Evolutionary conservation across 2,329 filamentous ascomycete genomes (phyloP), one percentile per base, ranked within the genome.

Genomic region (Colletotrichum spaethianum): DNA sequence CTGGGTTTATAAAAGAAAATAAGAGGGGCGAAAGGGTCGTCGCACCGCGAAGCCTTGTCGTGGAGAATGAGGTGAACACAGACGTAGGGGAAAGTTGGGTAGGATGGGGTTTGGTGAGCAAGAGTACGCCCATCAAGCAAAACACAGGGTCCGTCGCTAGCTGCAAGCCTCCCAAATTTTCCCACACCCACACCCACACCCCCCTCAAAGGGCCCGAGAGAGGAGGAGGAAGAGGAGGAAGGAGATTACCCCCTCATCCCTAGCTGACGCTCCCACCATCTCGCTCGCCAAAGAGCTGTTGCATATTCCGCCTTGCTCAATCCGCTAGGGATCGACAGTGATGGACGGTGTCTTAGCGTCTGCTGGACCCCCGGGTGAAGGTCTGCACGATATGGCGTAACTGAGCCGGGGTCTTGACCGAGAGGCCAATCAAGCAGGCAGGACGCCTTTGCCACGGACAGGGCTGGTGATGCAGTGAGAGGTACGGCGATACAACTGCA

Each of bases 1-100:
- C 44, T 60, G 63, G 67, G 71, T 72, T 74, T 74, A 74, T 74
- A 74, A 70, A 65, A 48, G 40, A 73, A 71, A 73, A 73, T 50
- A 67, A 70, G 48, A 67, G 70, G 70, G 70, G 70, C 70, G 31
- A 73, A 72, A 71, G 61, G 48, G 60, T 40, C 44, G 46, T 46
- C 36, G 61, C 61, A 48, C 36, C 16, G 44, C 42, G 42, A 69
- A 62, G 70, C 60, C 67, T 73, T 64, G 69, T 69, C 65, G 59
- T 69, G 65, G 70, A 70, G 65, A 69, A 63, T 16, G 65, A 69
- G 63, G 65, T 72, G 65, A 69, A 69, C 60, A 64, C 65, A 72
- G 59, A 64, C 59, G 60, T 69, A 66, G 57, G 56, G 59, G 53
- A 64, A 61, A 70, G 65, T 60, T 72, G 70, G 65, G 65, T 52